Conservation (phyloP, 208 protist species). For the Leishmania tarentolae region DNA sequence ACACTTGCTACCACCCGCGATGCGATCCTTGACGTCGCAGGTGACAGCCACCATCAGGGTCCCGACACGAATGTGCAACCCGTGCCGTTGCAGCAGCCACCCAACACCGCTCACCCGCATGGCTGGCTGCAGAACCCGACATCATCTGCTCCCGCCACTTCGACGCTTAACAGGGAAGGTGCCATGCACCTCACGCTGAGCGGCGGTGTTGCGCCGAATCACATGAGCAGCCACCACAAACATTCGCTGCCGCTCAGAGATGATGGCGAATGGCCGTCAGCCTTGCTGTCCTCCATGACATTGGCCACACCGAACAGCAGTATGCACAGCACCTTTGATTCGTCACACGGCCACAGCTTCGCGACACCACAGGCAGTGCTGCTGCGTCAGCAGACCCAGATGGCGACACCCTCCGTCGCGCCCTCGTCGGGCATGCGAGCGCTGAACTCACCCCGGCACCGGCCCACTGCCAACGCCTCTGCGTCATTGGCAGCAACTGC, state of each 20-base stretch:
- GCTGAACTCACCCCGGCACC: conserved; percentile 10
- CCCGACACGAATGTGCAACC: background rate
- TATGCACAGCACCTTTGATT: conserved; percentile 59
- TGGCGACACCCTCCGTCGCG: conserved; percentile 10
- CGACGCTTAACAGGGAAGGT: conserved; percentile 2
- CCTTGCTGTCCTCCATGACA: conserved; percentile 3
- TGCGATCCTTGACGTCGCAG: background rate
- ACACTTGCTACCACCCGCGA: background rate
- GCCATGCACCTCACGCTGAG: background rate
- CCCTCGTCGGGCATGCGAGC: background rate
- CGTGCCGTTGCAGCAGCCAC: background rate
- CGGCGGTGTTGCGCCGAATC: background rate
- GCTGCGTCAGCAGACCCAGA: conserved; percentile 42
- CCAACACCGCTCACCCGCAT: background rate
- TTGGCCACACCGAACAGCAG: conserved; percentile 39
- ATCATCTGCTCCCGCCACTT: background rate
- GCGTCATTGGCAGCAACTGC: background rate
- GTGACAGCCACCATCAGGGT: background rate
- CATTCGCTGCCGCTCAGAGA: background rate
- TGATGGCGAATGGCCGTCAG: background rate
- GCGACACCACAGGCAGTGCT: conserved; percentile 39
- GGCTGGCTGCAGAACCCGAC: background rate
- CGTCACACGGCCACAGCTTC: conserved; percentile 46
- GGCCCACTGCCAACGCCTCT: background rate
- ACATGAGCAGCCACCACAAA: background rate